Percentiles rank a stretch among this genome's conserved stretches.
Evolutionary conservation across 2,329 filamentous ascomycete species (phyloP).

Genomic region (Penicillium sp.): DNA sequence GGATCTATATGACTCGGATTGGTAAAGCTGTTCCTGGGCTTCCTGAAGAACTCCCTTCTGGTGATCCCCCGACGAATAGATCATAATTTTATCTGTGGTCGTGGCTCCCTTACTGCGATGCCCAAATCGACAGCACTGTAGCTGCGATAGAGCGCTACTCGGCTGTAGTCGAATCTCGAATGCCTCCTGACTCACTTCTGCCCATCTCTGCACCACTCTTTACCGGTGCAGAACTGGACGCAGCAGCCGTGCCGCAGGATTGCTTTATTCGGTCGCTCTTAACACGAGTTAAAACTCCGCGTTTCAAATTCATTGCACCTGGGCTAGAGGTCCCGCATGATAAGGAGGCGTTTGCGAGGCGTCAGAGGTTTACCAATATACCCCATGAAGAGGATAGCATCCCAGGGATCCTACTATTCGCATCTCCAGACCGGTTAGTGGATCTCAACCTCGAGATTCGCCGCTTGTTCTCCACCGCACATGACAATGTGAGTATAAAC

Average conservation of each 20-base stretch:
- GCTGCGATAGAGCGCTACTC: constrained; percentile 14
- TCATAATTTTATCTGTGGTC: constrained; percentile 10
- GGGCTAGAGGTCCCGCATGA: neutral
- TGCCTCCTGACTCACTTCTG: constrained; percentile 1
- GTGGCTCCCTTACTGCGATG: constrained; percentile 15
- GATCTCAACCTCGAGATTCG: neutral
- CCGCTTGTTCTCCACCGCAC: too few species aligned
- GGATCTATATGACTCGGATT: constrained; percentile 18
- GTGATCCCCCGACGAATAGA: neutral
- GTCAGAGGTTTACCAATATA: neutral
- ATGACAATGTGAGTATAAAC: too few species aligned
- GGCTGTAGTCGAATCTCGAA: constrained; percentile 2
- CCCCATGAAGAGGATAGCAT: neutral
- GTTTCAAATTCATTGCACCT: neutral
- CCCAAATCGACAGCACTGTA: constrained; percentile 15
- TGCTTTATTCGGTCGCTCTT: constrained; percentile 3
- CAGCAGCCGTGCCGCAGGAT: neutral
- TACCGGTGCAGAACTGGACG: constrained; percentile 2
- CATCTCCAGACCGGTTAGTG: neutral
- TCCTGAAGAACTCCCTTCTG: neutral
- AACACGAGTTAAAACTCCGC: neutral
- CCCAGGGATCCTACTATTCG: neutral
- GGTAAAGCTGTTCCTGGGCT: constrained; percentile 7
- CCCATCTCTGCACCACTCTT: constrained; percentile 5
- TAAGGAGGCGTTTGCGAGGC: neutral